Percentiles rank a stretch among this genome's conserved stretches.
These are phyloP conservation scores for Tillandsia leiboldiana DNA, from an alignment of 176 grass and related monocot genomes.

Conservation along the genomic window DNA sequence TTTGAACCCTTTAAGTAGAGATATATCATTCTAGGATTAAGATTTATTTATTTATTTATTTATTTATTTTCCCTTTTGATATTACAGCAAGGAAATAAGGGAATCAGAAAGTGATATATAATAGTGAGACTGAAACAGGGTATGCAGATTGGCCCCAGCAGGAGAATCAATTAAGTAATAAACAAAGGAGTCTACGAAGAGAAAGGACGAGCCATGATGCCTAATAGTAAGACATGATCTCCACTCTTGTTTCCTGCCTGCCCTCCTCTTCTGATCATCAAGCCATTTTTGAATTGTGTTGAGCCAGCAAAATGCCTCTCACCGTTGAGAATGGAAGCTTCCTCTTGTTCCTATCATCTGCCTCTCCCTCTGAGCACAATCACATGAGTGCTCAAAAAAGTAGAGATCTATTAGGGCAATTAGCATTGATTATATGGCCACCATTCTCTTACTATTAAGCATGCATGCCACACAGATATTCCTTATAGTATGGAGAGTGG, in stretches of 20 bases:
- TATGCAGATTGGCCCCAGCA: constrained; percentile 28
- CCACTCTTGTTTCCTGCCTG: constrained; percentile 31
- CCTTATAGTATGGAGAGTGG: neutral
- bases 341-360: constrained; percentile 32
- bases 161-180: constrained; percentile 34
- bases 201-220: constrained; percentile 43
- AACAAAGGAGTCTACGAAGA: constrained; percentile 27
- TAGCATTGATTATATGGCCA: neutral
- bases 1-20: too few species aligned
- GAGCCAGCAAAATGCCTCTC: constrained; percentile 28
- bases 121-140: neutral
- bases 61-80: constrained; percentile 6
- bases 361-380: neutral
- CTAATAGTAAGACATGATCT: constrained; percentile 40
- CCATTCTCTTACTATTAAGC: neutral
- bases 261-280: constrained; percentile 20
- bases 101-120: constrained; percentile 17
- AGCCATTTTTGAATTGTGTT: constrained; percentile 26
- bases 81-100: constrained; percentile 23
- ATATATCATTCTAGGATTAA: neutral
- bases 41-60: constrained; percentile 11
- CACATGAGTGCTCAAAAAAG: neutral
- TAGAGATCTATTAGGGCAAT: neutral
- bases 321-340: constrained; percentile 11
- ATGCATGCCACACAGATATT: neutral